Base-by-base conservation (phyloP, 2,329 filamentous ascomycete species). In the Juglanconis juglandina region DNA sequence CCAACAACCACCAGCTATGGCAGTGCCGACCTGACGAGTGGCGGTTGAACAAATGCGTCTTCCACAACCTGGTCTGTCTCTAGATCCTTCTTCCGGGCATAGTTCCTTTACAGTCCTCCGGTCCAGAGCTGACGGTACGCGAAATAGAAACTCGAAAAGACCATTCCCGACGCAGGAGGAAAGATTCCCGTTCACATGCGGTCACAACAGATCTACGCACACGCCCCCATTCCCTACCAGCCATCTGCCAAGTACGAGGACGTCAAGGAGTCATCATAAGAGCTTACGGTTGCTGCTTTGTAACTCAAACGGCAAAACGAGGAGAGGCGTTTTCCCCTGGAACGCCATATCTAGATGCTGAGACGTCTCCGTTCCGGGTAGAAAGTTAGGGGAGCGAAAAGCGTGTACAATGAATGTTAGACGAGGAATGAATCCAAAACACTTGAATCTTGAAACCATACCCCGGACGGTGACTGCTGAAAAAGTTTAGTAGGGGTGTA, bases 1-100 rank as follows among this genome's bases (percentile, higher is more conserved):
- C 96, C 80, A 93, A 96, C 81, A 99, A 99, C 82, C 95, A 99
- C 73, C 91, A 96, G 78, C 81, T 98, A 62, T 99, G 92, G 90
- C 92, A 98, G 72, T 99, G 95, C 81, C 87, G 95, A 69, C 87
- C 87, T 71, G 81, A 85, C 65, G 95, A 99, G 82, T 88, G 91
- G 85, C 88, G 88, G 73, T 81, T 99, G 70, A 99, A 97, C 83
- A 89, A 88, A 79, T 99, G 95, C 77, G 93, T 97, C 53, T 98
- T 90, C 73, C 89, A 97, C 67, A 98, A 97, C 75, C 77, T 99
- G 80, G 95, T 99, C 81, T 64, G 90, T 81, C 55, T 9, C 9
- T 41, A n/a, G 34, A 39, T 7, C 37, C 39, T 3, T 10, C n/a
- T 5, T 35, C 3, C 24, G 34, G 17, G 17, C 17, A n/a, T 33